These are phyloP conservation scores for Linum lewisii DNA, from an alignment of 345 rosid genomes.

Conservation along the genomic window DNA sequence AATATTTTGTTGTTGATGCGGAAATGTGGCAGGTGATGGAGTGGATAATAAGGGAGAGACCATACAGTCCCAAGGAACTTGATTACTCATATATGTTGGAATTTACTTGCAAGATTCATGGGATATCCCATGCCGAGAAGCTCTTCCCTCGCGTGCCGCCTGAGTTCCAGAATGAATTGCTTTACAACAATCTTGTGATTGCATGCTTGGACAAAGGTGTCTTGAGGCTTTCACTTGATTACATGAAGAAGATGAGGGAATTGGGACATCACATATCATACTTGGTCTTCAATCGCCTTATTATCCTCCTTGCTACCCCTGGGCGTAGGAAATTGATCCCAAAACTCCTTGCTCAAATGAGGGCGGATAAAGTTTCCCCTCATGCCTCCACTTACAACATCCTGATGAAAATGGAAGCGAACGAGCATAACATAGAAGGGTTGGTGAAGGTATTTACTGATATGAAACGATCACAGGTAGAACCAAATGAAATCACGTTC, in stretches of 20 bases:
- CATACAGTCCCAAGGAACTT: slow-evolving; percentile 66
- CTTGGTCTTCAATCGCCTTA: slow-evolving; percentile 74
- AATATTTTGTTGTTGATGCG: not conserved
- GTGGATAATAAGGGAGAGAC: slow-evolving; percentile 87
- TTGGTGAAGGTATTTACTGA: slow-evolving; percentile 46
- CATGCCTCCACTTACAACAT: slow-evolving; percentile 84
- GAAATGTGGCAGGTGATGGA: slow-evolving; percentile 69
- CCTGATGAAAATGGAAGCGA: slow-evolving; percentile 85
- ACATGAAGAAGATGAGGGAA: slow-evolving; percentile 96
- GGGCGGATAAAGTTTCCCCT: slow-evolving; percentile 69
- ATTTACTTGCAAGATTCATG: slow-evolving; percentile 67
- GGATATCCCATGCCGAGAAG: slow-evolving; percentile 62
- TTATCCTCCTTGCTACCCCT: slow-evolving; percentile 65
- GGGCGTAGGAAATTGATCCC: slow-evolving; percentile 55
- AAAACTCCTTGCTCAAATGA: slow-evolving; percentile 68
- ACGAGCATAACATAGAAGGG: slow-evolving; percentile 65
- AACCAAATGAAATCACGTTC: slow-evolving; percentile 72
- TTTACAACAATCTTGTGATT: slow-evolving; percentile 77
- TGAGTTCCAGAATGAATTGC: slow-evolving; percentile 84
- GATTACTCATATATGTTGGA: slow-evolving; percentile 82
- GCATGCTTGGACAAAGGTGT: slow-evolving; percentile 74
- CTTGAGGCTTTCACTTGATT: slow-evolving; percentile 58
- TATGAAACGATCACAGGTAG: slow-evolving; percentile 52
- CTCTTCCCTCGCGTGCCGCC: slow-evolving; percentile 56
- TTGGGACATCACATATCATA: slow-evolving; percentile 56